These are phyloP conservation scores for Adiantum capillusveneris DNA, from an alignment of 75 land plant genomes.

Conservation along the genomic window DNA sequence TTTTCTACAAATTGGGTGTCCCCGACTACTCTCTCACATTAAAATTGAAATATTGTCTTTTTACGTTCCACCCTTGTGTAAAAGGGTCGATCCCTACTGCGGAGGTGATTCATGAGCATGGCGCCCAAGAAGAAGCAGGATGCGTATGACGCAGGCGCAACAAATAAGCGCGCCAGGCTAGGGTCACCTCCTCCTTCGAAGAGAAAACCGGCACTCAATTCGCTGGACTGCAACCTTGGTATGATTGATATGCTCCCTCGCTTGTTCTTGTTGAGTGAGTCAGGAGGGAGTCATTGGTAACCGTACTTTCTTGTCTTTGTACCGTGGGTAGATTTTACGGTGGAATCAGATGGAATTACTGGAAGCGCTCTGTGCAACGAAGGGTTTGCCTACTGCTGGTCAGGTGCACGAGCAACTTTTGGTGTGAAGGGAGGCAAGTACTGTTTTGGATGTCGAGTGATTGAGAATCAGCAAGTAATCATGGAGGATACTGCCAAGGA, in stretches of 20 bases:
- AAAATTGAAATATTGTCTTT: too few relatives aligned
- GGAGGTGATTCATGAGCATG: too few relatives aligned
- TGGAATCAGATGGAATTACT: slow-evolving; percentile 29
- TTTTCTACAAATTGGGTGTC: too few relatives aligned
- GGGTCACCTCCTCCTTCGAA: not conserved
- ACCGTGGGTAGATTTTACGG: slow-evolving; percentile 29
- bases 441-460: slow-evolving; percentile 46
- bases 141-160: too few relatives aligned
- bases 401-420: slow-evolving; percentile 47
- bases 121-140: too few relatives aligned
- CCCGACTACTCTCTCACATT: too few relatives aligned
- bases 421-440: slow-evolving; percentile 43
- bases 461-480: slow-evolving; percentile 25
- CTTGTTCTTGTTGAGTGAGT: too few relatives aligned
- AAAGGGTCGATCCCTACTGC: too few relatives aligned
- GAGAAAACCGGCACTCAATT: not conserved
- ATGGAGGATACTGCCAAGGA: slow-evolving; percentile 39
- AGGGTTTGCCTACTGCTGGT: slow-evolving; percentile 60
- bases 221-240: not conserved
- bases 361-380: slow-evolving; percentile 36
- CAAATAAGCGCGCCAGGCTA: too few relatives aligned
- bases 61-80: too few relatives aligned
- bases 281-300: too few relatives aligned
- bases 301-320: too few relatives aligned
- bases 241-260: not conserved